phyloP scores from a whole-genome alignment of 768 basidiomycete species.

The Phylloporus rhodoxanthus region DNA sequence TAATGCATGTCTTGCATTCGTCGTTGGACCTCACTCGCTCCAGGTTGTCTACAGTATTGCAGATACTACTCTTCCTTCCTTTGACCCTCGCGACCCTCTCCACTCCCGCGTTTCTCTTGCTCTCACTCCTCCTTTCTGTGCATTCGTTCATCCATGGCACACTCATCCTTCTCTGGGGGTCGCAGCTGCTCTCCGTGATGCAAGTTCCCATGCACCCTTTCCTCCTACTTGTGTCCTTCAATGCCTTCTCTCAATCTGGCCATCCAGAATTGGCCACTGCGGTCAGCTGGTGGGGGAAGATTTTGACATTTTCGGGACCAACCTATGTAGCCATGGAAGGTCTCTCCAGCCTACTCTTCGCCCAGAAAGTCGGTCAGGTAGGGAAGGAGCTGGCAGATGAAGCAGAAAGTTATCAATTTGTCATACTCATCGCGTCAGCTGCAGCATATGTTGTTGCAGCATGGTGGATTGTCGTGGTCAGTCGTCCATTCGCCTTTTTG shows the following conservation, averaged over 20 bases:
- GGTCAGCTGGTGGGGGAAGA: conserved; percentile 66
- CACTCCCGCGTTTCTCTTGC: conserved; percentile 69
- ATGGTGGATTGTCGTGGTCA: conserved; percentile 79
- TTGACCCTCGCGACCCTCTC: conserved; percentile 81
- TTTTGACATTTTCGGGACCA: conserved; percentile 67
- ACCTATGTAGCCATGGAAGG: conserved; percentile 80
- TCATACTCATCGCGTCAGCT: conserved; percentile 68
- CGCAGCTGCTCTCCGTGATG: conserved; percentile 64
- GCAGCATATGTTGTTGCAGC: conserved; percentile 75
- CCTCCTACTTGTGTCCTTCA: conserved; percentile 81
- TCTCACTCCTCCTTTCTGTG: conserved; percentile 69
- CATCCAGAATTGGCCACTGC: conserved; percentile 52
- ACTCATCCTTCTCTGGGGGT: conserved; percentile 64
- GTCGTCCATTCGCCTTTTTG: conserved; percentile 27
- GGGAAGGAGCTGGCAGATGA: conserved; percentile 67
- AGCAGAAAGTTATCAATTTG: conserved; percentile 74
- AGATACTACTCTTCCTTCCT: conserved; percentile 80
- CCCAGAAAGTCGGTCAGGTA: conserved; percentile 73
- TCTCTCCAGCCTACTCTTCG: conserved; percentile 76
- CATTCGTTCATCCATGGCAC: conserved; percentile 83
- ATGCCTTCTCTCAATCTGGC: conserved; percentile 65
- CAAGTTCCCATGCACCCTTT: conserved; percentile 87
- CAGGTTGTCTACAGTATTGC: conserved; percentile 70
- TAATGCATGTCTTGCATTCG: neutral
- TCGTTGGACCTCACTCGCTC: conserved; percentile 2